Evolutionary conservation across 129 eudicot species (phyloP).

Genomic region (Helianthus tuberosus): DNA sequence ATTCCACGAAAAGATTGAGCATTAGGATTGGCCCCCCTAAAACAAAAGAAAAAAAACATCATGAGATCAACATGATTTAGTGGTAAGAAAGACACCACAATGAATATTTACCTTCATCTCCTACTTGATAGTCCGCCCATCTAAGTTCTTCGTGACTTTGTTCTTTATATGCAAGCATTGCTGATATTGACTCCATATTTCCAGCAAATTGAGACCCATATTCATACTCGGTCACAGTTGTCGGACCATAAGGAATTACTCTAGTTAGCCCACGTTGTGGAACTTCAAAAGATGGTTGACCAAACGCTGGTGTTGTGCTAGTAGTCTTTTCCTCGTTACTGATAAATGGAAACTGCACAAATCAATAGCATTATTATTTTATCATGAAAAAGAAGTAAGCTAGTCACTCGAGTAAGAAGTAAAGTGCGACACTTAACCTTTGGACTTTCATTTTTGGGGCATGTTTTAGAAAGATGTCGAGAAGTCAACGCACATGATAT

Average conservation of each 20-base stretch:
- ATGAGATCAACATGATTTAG: not conserved
- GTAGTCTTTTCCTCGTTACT: constrained; percentile 81
- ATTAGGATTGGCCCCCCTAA: constrained; percentile 85
- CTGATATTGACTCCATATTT: constrained; percentile 82
- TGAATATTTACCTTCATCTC: constrained; percentile 71
- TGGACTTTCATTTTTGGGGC: constrained; percentile 81
- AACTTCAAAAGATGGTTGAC: constrained; percentile 70
- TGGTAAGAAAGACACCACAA: constrained; percentile 1
- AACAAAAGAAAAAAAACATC: not conserved
- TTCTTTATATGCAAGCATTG: constrained; percentile 87
- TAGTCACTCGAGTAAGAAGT: not conserved
- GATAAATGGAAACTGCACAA: constrained; percentile 76
- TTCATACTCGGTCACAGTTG: constrained; percentile 58
- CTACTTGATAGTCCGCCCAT: constrained; percentile 91
- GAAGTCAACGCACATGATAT: constrained; percentile 86
- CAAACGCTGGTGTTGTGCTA: constrained; percentile 78
- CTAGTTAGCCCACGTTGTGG: constrained; percentile 74
- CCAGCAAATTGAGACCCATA: constrained; percentile 60
- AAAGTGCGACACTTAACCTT: constrained; percentile 45
- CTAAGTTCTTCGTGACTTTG: constrained; percentile 94
- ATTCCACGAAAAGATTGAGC: constrained; percentile 60
- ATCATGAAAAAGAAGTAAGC: not conserved
- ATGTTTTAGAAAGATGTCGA: constrained; percentile 88
- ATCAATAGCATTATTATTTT: constrained; percentile 5
- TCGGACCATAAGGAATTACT: constrained; percentile 66